Evolutionary conservation across 305 asterid species (phyloP).

Genomic region (Lippia alba): DNA sequence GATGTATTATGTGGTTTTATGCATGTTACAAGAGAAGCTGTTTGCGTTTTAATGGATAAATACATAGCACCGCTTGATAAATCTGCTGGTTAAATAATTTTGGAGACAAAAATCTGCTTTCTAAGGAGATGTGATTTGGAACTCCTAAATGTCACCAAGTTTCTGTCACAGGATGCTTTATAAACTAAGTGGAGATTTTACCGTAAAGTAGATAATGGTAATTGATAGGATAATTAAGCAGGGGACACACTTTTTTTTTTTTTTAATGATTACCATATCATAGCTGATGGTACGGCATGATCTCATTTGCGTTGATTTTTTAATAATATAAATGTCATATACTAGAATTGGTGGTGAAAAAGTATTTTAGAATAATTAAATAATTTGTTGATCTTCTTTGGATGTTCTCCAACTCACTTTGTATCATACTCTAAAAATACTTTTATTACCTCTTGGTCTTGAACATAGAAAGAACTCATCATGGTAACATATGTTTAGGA

Average conservation of each 20-base stretch:
- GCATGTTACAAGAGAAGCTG: constrained; percentile 19
- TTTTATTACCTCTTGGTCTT: background rate
- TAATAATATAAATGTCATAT: background rate
- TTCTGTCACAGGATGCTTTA: background rate
- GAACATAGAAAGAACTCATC: background rate
- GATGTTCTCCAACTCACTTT: background rate
- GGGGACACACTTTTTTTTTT: constrained; percentile 1
- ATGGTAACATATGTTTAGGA: background rate
- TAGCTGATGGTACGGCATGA: constrained; percentile 17
- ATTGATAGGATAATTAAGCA: background rate
- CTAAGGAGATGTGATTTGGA: no score
- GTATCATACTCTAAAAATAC: background rate
- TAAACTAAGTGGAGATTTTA: background rate
- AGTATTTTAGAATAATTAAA: background rate
- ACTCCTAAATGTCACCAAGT: no score
- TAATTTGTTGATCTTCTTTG: background rate
- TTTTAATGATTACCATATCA: constrained; percentile 2
- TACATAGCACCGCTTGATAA: background rate
- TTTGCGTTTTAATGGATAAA: background rate
- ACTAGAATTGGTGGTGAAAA: background rate
- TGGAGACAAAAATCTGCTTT: background rate
- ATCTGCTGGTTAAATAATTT: background rate
- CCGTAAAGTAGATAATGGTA: background rate
- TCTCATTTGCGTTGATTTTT: background rate
- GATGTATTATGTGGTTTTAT: constrained; percentile 16